Evolutionary conservation across 2,329 filamentous ascomycete species (phyloP), one percentile per base, ranked within the genome.

Genomic region (Phaeosphaeria sp.): DNA sequence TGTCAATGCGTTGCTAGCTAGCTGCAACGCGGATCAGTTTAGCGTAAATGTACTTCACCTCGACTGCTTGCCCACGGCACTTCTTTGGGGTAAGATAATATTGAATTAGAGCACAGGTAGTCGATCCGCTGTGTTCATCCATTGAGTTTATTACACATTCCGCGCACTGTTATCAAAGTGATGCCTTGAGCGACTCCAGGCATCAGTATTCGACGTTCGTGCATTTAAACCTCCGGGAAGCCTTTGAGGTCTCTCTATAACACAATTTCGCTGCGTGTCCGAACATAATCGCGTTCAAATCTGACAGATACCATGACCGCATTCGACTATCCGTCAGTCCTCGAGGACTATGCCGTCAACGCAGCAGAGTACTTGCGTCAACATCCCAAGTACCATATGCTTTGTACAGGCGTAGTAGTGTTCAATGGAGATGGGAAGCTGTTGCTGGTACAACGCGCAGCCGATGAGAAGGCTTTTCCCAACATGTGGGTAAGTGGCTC

Each of bases 381-480:
- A 30, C 67, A 76, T 54, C 48, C 65, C 10, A 58, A 74, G 27
- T 70, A 70, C 46, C 44, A 71, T n/a, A 52, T 66, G 9, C 55
- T 77, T 13, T 72, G 61, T 18, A 70, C 68, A 6, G 75, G 74
- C 15, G 65, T 70, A 22, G 59, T 71, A 1, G 67, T 78, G 1
- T 78, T 77, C 60, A 64, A 77, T 51, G 44, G 55, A 11, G 62
- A 74, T 17, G 67, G 68, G 6, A 72, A 71, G 39, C 42, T 77
- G 33, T 66, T 78, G 7, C 65, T 78, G 15, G 71, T 78, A 22
- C 74, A 76, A 60, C 73, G 76, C 20, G 72, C 72, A 39, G 66
- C 67, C n/a, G 63, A 72, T 1, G 76, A 78, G 46, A 65, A 58
- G 41, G 74, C 74, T 2, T 78, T 72, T 50, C 73, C 75, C 0